Evolutionary conservation across 495 filamentous ascomycete species (phyloP), one percentile per base, ranked within the genome.

Genomic region (Penicillium ucsense): DNA sequence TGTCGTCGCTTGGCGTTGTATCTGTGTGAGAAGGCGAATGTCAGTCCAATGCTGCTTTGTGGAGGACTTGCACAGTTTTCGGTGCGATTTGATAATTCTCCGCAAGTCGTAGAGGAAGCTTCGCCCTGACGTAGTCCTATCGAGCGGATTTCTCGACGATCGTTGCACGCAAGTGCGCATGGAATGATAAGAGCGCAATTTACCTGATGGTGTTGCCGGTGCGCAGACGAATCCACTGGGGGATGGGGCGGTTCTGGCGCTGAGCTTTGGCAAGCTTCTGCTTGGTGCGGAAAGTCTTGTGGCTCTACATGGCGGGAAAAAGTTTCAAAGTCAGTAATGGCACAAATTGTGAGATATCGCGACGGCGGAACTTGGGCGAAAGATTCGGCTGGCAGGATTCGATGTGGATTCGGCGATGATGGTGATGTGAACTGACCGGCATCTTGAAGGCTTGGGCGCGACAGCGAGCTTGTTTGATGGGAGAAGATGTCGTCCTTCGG

Each of bases 1-100:
- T 98, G 92, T 71, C 92, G 85, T 67, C 92, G 81, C 85, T 98
- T 98, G 59, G 92, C 92, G 80, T 98, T 98, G 82, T 98, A 98
- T 77, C 92, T 97, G 65, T 59, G 12, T 35, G 40, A 44, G 52
- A 64, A 49, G 64, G 58, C 41, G n/a, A 9, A 35, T 37, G 5
- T 38, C 8, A 20, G 20, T 20, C 20, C 20, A 20, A 20, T 20
- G 20, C 20, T 20, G 2, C 20, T 2, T 1, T 20, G 20, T 20
- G 20, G 11, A 7, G 9, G 9, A 27, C 30, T 36, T 10, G 32
- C 5, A 0, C 10, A 11, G 42, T 3, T 20, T 8, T 3, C 46
- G 44, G 54, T 49, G 51, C 12, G 41, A 9, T 38, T 38, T 32
- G 45, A 20, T 20, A 2, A 20, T 20, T 20, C 20, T 20, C 20